Conservation (phyloP, 805 yeast genomes). For the Pichia gijzeniarum region DNA sequence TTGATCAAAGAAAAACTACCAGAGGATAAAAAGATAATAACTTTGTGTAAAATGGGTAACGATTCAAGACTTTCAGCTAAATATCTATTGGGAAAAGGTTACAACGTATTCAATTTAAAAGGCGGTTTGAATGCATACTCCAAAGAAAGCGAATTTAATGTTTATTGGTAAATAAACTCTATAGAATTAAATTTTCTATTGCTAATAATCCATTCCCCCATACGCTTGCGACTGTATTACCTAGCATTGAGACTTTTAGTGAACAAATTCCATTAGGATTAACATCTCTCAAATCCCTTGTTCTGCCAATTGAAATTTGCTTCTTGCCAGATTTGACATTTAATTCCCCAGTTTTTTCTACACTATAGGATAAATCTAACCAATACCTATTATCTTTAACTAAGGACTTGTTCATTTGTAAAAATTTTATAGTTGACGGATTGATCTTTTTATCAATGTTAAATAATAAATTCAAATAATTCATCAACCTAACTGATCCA, state of each 20-base stretch:
- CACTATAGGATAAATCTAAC: slow-evolving; percentile 18
- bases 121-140: slow-evolving; percentile 56
- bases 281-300: slow-evolving; percentile 3
- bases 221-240: slow-evolving; percentile 19
- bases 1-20: slow-evolving; percentile 11
- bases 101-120: slow-evolving; percentile 55
- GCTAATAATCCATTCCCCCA: slow-evolving; percentile 28
- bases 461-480: slow-evolving; percentile 11
- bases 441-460: slow-evolving; percentile 10
- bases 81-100: slow-evolving; percentile 44
- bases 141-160: slow-evolving; percentile 15
- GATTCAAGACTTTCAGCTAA: slow-evolving; percentile 79
- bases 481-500: slow-evolving; percentile 17
- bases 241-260: slow-evolving; percentile 3
- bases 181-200: slow-evolving; percentile 21
- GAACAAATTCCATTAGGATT: slow-evolving; percentile 15
- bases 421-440: slow-evolving; percentile 17
- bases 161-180: slow-evolving; percentile 20
- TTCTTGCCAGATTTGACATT: neutral
- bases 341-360: slow-evolving; percentile 9
- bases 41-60: slow-evolving; percentile 83
- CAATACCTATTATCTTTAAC: slow-evolving; percentile 16
- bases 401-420: slow-evolving; percentile 19
- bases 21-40: slow-evolving; percentile 32
- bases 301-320: slow-evolving; percentile 1